Evolutionary conservation across 495 filamentous ascomycete species (phyloP).

Genomic region (Astrothelium macrocarpum): DNA sequence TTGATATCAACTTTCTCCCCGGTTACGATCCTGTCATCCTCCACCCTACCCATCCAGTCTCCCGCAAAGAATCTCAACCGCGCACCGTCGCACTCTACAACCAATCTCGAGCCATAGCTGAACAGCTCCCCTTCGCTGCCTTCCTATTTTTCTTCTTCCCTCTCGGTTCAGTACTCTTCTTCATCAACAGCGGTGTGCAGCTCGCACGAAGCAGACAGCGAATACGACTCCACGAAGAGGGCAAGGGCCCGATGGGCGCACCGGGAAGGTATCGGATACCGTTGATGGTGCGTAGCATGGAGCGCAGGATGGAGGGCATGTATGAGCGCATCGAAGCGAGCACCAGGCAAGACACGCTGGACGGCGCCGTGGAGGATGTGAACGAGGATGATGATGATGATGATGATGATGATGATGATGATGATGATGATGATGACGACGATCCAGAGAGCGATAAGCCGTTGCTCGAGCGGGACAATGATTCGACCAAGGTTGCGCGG

Average conservation of each 20-base stretch:
- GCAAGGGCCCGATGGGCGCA: conserved; percentile 49
- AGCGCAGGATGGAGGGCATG: conserved; percentile 60
- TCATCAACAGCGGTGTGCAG: conserved; percentile 68
- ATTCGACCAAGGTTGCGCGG: neutral
- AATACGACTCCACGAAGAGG: conserved; percentile 65
- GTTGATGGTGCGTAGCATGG: conserved; percentile 61
- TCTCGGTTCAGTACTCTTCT: conserved; percentile 56
- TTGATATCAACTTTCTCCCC: conserved; percentile 60
- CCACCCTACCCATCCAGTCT: conserved; percentile 54
- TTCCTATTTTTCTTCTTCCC: conserved; percentile 58
- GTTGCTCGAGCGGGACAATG: neutral
- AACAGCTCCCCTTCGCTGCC: conserved; percentile 45
- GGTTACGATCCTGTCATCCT: conserved; percentile 72
- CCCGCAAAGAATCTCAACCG: conserved; percentile 35
- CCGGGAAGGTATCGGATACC: conserved; percentile 64
- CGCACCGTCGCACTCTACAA: conserved; percentile 24
- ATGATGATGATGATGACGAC: neutral
- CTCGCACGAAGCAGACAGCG: conserved; percentile 59
- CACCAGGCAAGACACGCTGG: neutral
- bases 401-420: neutral
- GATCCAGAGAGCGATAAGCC: neutral
- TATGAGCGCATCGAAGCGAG: conserved; percentile 54
- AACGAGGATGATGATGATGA: neutral
- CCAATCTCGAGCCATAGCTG: neutral
- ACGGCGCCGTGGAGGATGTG: neutral